Percentiles rank a stretch among this genome's conserved stretches.
Conservation (phyloP, 768 basidiomycete genomes). For the Gloeophyllum trabeum region DNA sequence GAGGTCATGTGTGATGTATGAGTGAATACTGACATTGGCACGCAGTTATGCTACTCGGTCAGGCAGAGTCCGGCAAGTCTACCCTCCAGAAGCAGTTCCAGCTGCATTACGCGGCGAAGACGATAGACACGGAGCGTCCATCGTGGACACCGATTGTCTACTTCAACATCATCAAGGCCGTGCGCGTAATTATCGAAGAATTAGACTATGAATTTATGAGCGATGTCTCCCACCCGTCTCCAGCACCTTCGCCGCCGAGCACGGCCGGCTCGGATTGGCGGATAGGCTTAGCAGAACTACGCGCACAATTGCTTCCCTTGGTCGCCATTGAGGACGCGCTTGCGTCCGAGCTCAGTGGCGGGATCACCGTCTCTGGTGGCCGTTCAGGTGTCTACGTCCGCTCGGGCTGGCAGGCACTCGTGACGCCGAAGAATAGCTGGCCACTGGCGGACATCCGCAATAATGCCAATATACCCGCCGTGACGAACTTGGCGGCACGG, state of each 20-base stretch:
- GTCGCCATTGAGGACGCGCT: conserved; percentile 51
- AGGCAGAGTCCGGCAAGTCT: conserved; percentile 53
- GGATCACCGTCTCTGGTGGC: conserved; percentile 59
- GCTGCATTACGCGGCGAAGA: conserved; percentile 52
- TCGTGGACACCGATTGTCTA: conserved; percentile 34
- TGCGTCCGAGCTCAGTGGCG: conserved; percentile 65
- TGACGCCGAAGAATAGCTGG: conserved; percentile 3
- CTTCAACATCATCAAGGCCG: conserved; percentile 53
- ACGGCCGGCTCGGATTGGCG: background rate
- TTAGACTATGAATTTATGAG: conserved; percentile 38
- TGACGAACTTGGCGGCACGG: conserved; percentile 1
- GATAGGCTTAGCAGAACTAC: conserved; percentile 32
- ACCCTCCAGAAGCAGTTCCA: conserved; percentile 83
- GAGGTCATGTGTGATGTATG: background rate
- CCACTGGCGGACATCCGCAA: conserved; percentile 1
- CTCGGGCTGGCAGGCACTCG: conserved; percentile 67
- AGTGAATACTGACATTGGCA: background rate
- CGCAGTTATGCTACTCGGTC: conserved; percentile 13
- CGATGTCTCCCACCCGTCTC: background rate
- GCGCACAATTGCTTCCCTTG: conserved; percentile 48
- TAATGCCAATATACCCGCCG: conserved; percentile 4
- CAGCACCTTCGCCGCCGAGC: background rate
- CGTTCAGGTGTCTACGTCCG: conserved; percentile 69
- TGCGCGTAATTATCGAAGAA: conserved; percentile 65
- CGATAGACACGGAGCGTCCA: conserved; percentile 26